phyloP scores from a whole-genome alignment of 2,329 filamentous ascomycete species.

The Bisporella sp. region DNA sequence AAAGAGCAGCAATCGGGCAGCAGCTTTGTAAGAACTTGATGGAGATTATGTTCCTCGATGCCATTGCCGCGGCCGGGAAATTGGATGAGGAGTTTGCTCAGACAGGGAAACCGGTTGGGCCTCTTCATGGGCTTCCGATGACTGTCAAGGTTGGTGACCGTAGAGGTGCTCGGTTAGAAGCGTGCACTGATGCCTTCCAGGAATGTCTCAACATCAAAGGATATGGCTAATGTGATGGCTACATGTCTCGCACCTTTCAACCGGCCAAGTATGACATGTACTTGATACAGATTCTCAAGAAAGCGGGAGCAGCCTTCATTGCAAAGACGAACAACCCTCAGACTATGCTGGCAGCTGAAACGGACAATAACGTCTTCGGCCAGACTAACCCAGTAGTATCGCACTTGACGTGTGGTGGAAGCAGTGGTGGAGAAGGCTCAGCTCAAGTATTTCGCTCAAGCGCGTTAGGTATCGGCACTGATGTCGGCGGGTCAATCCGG shows the following conservation, averaged over 20 bases:
- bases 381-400: conserved; percentile 28
- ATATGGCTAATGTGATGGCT: conserved; percentile 45
- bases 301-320: conserved; percentile 72
- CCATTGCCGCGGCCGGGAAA: conserved; percentile 34
- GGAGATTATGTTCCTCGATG: conserved; percentile 42
- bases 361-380: conserved; percentile 36
- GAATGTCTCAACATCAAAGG: conserved; percentile 27
- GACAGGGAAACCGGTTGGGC: conserved; percentile 41
- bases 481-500: conserved; percentile 13
- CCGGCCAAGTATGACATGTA: conserved; percentile 16
- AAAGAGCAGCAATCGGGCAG: conserved; percentile 40
- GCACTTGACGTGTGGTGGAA: conserved; percentile 21
- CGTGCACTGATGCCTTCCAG: neutral
- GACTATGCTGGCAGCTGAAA: conserved; percentile 28
- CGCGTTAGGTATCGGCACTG: conserved; percentile 22
- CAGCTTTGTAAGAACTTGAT: conserved; percentile 35
- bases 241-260: conserved; percentile 49
- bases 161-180: conserved; percentile 35
- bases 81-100: conserved; percentile 37
- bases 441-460: conserved; percentile 19
- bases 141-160: conserved; percentile 57
- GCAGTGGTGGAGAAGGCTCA: conserved; percentile 25
- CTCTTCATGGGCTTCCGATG: conserved; percentile 56
- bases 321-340: conserved; percentile 82
- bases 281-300: conserved; percentile 22